Evolutionary conservation across 1,284 basidiomycete genomes (phyloP).

Genomic region (Apiotrichum sp.): DNA sequence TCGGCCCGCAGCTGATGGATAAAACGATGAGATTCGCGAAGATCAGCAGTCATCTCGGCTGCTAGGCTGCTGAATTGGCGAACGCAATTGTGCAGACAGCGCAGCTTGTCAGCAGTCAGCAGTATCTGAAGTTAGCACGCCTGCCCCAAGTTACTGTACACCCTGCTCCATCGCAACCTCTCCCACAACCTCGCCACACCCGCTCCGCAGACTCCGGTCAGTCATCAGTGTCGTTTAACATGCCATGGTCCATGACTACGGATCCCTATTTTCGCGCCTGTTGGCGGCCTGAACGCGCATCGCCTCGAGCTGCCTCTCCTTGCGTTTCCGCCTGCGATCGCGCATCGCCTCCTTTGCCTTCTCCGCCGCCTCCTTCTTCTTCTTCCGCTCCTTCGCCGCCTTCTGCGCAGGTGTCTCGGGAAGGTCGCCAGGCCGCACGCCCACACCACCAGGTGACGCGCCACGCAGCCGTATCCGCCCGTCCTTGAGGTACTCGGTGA

Average conservation of each 20-base stretch:
- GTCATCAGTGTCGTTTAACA: too few relatives aligned
- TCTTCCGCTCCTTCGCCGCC: conserved; percentile 1
- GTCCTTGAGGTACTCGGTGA: conserved; percentile 46
- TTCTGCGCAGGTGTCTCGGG: conserved; percentile 25
- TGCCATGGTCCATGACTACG: neutral
- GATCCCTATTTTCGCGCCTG: neutral
- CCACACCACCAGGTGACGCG: conserved; percentile 43
- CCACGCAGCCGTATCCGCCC: conserved; percentile 46
- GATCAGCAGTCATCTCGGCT: too few relatives aligned
- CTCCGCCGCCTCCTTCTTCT: conserved; percentile 4
- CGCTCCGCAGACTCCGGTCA: too few relatives aligned
- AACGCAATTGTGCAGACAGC: too few relatives aligned
- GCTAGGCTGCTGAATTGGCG: too few relatives aligned
- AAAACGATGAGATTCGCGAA: too few relatives aligned
- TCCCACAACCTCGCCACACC: too few relatives aligned
- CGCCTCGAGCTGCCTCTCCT: conserved; percentile 14
- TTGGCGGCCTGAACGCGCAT: conserved; percentile 3
- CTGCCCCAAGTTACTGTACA: too few relatives aligned
- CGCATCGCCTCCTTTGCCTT: conserved; percentile 9
- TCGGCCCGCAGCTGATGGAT: too few relatives aligned
- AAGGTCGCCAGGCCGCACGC: conserved; percentile 37
- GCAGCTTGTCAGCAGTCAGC: too few relatives aligned
- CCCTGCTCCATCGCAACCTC: too few relatives aligned
- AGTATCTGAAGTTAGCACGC: too few relatives aligned
- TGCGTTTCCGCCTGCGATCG: conserved; percentile 11